Evolutionary conservation across 208 protist species (phyloP), one percentile per base, ranked within the genome.

Genomic region (Phytomonas sp.): DNA sequence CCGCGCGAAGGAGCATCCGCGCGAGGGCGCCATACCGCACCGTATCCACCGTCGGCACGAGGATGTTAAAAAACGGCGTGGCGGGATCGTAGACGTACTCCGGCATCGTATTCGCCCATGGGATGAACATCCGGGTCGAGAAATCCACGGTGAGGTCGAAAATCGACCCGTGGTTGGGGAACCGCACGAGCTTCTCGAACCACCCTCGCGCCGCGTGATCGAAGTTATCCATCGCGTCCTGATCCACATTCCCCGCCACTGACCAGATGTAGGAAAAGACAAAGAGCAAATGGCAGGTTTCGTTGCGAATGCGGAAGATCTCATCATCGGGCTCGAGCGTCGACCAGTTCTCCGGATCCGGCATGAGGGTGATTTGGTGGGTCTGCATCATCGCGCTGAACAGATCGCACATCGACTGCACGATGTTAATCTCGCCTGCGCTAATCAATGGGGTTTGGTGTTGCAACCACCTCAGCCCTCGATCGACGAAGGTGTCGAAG

Each of bases 31-130:
- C 92, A 77, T 96, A 98, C 33, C 97, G 91, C 60, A 98, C 92
- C 28, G 97, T 98, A 80, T 99, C 98, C 17, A 98, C 81, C 8
- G 98, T 99, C 4, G 98, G 96, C 13, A 99, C 97, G 61, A 99
- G 84, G 32, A 99, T 96, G 74, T 98, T 82, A 80, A 98, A 99
- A 86, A 96, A 99, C 8, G 98, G 96, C 43, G 84, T 81, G 13
- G 78, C 74, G 0, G 79, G 76, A 67, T 91, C 78, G 81, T 96
- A 98, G 23, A 75, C 62, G 75, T 94, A 98, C 60, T 92, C 77
- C 28, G 75, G 80, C 67, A 99, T 82, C 31, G 85, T 46, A 29
- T 76, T 66, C 36, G 91, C 84, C 94, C 96, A 98, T 56, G 80
- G 69, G 31, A 94, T 75, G 62, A 98, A 92, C 46, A 90, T 60